A percentile compares a stretch with the other conserved stretches of the same genome.
phyloP scores from a whole-genome alignment of 345 rosid species.

The Rhodomyrtus tomentosa region DNA sequence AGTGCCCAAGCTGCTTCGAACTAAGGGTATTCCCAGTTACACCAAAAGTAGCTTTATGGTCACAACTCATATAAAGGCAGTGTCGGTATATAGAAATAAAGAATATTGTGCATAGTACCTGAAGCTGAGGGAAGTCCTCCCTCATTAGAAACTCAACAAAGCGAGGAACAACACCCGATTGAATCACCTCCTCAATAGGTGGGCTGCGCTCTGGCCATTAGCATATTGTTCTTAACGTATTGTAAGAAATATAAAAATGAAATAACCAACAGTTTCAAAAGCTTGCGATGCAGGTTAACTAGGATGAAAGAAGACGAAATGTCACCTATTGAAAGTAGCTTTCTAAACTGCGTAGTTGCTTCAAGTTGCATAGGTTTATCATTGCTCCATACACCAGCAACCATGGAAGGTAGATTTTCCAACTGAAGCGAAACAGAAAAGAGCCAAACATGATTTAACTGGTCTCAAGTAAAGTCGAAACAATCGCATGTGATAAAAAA shows the following conservation, averaged over 20 bases:
- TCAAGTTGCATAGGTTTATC: constrained; percentile 57
- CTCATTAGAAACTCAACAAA: constrained; percentile 74
- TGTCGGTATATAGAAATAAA: not conserved
- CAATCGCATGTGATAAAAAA: not conserved
- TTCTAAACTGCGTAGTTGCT: constrained; percentile 76
- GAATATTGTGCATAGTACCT: constrained; percentile 20
- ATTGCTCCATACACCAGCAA: constrained; percentile 50
- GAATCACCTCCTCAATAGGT: constrained; percentile 80
- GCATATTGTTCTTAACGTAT: not conserved
- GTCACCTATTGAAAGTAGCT: constrained; percentile 69
- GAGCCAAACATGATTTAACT: not conserved
- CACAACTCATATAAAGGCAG: not conserved
- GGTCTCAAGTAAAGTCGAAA: not conserved
- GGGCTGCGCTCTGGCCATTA: constrained; percentile 57
- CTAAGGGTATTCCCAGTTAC: constrained; percentile 18
- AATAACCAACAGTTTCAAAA: not conserved
- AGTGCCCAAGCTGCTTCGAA: constrained; percentile 92
- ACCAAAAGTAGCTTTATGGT: not conserved
- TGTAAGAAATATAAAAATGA: not conserved
- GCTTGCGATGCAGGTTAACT: not conserved
- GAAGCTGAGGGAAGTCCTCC: constrained; percentile 80
- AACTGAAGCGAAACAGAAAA: constrained; percentile 17
- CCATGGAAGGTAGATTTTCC: constrained; percentile 73
- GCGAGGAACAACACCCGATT: constrained; percentile 71
- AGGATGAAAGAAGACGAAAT: not conserved